These are phyloP conservation scores for Nasturtium officinale DNA, from an alignment of 345 rosid species.

Conservation along the genomic window DNA sequence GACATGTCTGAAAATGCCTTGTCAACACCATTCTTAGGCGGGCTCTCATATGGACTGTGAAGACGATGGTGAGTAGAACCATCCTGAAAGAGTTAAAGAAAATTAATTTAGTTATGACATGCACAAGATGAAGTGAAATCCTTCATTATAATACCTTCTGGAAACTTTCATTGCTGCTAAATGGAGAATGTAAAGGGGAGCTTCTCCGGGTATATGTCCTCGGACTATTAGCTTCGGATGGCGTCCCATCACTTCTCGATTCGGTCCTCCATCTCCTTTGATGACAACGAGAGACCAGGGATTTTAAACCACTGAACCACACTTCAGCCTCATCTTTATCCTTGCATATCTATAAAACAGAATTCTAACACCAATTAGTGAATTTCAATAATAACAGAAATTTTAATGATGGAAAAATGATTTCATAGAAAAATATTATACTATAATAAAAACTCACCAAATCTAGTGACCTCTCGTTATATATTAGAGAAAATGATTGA, in stretches of 20 bases:
- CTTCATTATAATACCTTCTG: slow-evolving; percentile 67
- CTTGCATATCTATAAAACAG: slow-evolving; percentile 58
- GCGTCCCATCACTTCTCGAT: slow-evolving; percentile 52
- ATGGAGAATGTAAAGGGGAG: slow-evolving; percentile 76
- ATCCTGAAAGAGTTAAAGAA: slow-evolving; percentile 55
- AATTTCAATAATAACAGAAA: slow-evolving; percentile 12
- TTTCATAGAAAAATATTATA: slow-evolving; percentile 11
- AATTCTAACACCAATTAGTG: slow-evolving; percentile 21
- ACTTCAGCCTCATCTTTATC: slow-evolving; percentile 77
- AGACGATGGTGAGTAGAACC: slow-evolving; percentile 68
- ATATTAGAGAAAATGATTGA: slow-evolving; percentile 96
- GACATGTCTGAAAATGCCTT: slow-evolving; percentile 89
- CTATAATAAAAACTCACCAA: slow-evolving; percentile 59
- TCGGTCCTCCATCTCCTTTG: slow-evolving; percentile 48
- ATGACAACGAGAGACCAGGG: slow-evolving; percentile 51
- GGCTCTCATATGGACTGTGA: slow-evolving; percentile 92
- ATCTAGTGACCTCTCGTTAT: slow-evolving; percentile 89
- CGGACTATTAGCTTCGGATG: slow-evolving; percentile 81
- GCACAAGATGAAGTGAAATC: slow-evolving; percentile 21
- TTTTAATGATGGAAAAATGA: slow-evolving; percentile 3
- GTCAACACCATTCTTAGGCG: slow-evolving; percentile 85
- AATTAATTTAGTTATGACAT: slow-evolving; percentile 14
- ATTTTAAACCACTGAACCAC: slow-evolving; percentile 66
- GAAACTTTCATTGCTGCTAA: slow-evolving; percentile 82
- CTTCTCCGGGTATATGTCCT: slow-evolving; percentile 86